Evolutionary conservation across 495 filamentous ascomycete genomes (phyloP).

Genomic region (Talaromyces borbonicus): DNA sequence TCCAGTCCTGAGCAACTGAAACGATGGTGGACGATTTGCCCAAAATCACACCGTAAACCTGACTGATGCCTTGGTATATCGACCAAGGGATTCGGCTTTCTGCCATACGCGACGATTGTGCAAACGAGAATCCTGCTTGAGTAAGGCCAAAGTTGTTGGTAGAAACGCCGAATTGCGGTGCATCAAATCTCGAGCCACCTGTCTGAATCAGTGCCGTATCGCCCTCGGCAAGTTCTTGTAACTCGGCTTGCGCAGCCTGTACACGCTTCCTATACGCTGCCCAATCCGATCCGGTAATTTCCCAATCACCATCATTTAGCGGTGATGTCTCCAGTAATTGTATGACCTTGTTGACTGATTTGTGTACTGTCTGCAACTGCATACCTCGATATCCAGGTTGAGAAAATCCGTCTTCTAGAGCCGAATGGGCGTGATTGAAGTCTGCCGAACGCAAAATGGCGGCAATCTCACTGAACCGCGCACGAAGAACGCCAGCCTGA

Average conservation of each 20-base stretch:
- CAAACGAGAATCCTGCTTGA: constrained; percentile 33
- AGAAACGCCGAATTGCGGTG: constrained; percentile 44
- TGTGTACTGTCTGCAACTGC: constrained; percentile 62
- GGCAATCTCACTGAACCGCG: constrained; percentile 53
- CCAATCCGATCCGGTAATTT: constrained; percentile 69
- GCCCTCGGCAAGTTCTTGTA: constrained; percentile 68
- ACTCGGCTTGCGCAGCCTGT: constrained; percentile 50
- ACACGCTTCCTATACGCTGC: constrained; percentile 62
- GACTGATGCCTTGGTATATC: constrained; percentile 68
- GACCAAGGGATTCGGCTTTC: constrained; percentile 78
- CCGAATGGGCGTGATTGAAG: constrained; percentile 59
- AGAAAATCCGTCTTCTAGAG: constrained; percentile 44
- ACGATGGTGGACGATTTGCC: constrained; percentile 62
- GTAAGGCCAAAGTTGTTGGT: constrained; percentile 15
- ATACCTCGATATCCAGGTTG: constrained; percentile 57
- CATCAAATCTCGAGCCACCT: constrained; percentile 30
- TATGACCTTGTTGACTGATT: constrained; percentile 54
- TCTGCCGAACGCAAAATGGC: constrained; percentile 57
- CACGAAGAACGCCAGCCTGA: constrained; percentile 56
- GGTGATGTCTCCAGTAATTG: constrained; percentile 63
- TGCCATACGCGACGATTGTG: constrained; percentile 59
- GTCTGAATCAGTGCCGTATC: constrained; percentile 31
- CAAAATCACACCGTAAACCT: constrained; percentile 65
- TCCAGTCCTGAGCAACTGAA: constrained; percentile 66
- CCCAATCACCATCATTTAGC: constrained; percentile 57